Conservation (phyloP, 2,329 filamentous ascomycete species). For the Penicillium hesseltinei region DNA sequence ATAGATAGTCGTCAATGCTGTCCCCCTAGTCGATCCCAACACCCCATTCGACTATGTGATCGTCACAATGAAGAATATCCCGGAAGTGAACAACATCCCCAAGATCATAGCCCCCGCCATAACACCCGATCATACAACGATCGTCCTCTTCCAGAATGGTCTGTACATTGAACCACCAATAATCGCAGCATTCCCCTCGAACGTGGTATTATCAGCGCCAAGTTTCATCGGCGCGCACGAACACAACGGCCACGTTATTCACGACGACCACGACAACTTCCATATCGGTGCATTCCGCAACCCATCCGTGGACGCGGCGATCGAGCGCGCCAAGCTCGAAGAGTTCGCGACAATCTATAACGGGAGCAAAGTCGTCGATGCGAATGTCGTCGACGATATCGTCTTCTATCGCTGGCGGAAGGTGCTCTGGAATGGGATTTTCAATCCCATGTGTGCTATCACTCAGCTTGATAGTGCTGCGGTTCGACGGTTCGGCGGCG, state of each 20-base stretch:
- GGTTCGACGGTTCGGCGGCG: conserved; percentile 44
- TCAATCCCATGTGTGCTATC: conserved; percentile 55
- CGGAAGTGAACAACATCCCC: conserved; percentile 45
- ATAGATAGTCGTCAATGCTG: conserved; percentile 45
- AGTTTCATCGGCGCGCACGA: conserved; percentile 55
- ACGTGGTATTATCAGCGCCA: conserved; percentile 54
- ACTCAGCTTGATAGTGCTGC: conserved; percentile 52
- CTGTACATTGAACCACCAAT: conserved; percentile 62
- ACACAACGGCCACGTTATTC: conserved; percentile 49
- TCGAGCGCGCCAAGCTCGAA: conserved; percentile 13
- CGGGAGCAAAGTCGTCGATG: conserved; percentile 46
- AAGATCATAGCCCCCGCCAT: conserved; percentile 46
- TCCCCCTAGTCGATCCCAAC: conserved; percentile 41
- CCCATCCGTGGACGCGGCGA: conserved; percentile 19
- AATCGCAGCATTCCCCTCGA: conserved; percentile 50
- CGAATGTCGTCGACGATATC: conserved; percentile 36
- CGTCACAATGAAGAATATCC: conserved; percentile 60
- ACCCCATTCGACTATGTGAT: conserved; percentile 56
- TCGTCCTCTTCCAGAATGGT: conserved; percentile 62
- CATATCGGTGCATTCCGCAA: conserved; percentile 52
- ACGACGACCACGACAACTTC: conserved; percentile 53
- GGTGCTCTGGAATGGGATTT: conserved; percentile 52
- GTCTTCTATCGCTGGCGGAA: conserved; percentile 34
- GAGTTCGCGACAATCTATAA: conserved; percentile 52
- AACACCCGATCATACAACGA: conserved; percentile 50